These are phyloP conservation scores for Mucuna pruriens DNA, from an alignment of 306 rosid species.

Conservation along the genomic window DNA sequence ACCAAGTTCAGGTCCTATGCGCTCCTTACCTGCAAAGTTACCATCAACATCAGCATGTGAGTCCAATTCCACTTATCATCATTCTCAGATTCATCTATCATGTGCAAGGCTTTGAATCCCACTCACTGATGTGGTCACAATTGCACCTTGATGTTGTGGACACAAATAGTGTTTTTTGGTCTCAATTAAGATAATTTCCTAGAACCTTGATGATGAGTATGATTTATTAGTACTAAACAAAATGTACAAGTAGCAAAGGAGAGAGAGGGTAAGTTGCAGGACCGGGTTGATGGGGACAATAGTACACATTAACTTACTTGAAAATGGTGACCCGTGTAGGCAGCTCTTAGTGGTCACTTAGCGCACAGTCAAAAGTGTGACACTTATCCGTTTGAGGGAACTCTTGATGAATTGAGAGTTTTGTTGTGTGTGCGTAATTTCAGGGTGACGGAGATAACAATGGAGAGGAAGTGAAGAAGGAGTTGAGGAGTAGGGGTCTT, in stretches of 20 bases:
- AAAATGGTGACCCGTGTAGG: constrained; percentile 28
- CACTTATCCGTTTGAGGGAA: constrained; percentile 38
- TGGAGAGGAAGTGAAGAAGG: constrained; percentile 36
- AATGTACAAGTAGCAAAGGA: neutral
- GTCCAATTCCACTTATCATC: constrained; percentile 28
- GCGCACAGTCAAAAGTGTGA: constrained; percentile 42
- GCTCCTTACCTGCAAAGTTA: constrained; percentile 75
- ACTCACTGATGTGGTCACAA: neutral
- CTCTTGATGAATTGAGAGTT: constrained; percentile 31
- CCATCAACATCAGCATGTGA: constrained; percentile 47
- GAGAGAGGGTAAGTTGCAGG: constrained; percentile 16
- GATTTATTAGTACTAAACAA: neutral
- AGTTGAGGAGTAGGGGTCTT: constrained; percentile 67
- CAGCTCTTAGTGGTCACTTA: constrained; percentile 2
- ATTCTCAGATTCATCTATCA: constrained; percentile 22
- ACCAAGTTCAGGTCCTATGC: constrained; percentile 89
- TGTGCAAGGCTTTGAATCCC: neutral
- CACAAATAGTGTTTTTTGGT: neutral
- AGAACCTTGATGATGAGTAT: neutral
- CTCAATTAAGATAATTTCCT: too few species aligned
- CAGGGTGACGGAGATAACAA: constrained; percentile 50
- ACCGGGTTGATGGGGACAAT: constrained; percentile 36
- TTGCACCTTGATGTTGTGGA: neutral
- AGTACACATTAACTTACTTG: constrained; percentile 26
- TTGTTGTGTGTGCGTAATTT: constrained; percentile 30